Evolutionary conservation across 2,329 filamentous ascomycete species (phyloP).

Genomic region (Geosmithia morbida): DNA sequence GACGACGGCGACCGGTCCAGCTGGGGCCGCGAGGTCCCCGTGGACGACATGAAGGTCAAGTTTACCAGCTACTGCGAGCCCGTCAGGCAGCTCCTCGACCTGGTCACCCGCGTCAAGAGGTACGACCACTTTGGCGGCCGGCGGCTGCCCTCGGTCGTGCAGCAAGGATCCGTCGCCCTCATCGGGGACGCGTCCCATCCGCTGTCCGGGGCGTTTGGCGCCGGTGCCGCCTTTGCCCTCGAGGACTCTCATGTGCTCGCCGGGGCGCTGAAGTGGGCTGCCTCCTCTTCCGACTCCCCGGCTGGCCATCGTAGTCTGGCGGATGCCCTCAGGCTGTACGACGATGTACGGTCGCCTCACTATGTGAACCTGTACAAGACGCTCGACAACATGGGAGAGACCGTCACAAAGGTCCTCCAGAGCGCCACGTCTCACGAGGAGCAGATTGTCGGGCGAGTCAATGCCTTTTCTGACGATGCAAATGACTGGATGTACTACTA

Average conservation of each 20-base stretch:
- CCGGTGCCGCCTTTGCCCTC: constrained; percentile 21
- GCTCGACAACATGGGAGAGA: constrained; percentile 6
- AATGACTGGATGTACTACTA: neutral
- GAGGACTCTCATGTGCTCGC: constrained; percentile 14
- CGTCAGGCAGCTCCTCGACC: constrained; percentile 11
- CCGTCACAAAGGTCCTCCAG: neutral
- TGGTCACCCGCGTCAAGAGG: constrained; percentile 10
- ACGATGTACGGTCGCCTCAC: constrained; percentile 13
- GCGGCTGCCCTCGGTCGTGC: constrained; percentile 12
- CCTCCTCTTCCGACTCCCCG: constrained; percentile 1
- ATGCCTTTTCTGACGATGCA: neutral
- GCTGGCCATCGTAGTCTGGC: constrained; percentile 3
- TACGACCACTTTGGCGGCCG: constrained; percentile 16
- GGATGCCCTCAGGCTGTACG: constrained; percentile 11
- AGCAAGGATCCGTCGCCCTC: constrained; percentile 20
- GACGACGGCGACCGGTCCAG: constrained; percentile 6
- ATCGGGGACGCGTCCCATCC: constrained; percentile 42
- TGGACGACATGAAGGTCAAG: neutral
- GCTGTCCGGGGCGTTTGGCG: constrained; percentile 28
- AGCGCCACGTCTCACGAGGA: neutral
- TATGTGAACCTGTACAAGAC: constrained; percentile 11
- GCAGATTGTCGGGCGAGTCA: neutral
- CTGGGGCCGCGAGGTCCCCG: constrained; percentile 9
- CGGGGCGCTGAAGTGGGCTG: constrained; percentile 10
- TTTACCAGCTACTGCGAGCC: constrained; percentile 16